Base-by-base conservation (phyloP, 2,329 filamentous ascomycete genomes). In the Hymenoscyphus infarciens region DNA sequence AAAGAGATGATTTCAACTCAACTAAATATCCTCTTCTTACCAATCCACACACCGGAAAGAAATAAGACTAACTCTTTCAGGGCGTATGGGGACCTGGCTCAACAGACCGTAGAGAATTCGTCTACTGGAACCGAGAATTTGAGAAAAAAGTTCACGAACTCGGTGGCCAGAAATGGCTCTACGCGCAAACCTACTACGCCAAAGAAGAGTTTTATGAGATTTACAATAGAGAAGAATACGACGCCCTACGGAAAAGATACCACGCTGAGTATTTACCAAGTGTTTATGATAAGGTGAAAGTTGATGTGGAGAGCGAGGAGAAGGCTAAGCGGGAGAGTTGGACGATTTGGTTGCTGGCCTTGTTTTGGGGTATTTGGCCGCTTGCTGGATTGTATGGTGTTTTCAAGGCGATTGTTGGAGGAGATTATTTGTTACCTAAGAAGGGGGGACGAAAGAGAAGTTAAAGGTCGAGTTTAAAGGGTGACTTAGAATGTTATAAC, bases 111-210 rank as follows among this genome's bases (percentile, higher is more conserved):
- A 74, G 76, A 0, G 80, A 80, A 13, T 94, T 93, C 71, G 80
- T 92, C 2, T 73, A 77, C 33, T 83, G 84, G 71, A 96, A 96
- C 75, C 83, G 88, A 22, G 80, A 80, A 29, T 81, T 96, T 27
- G 91, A 96, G 77, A 77, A 80, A 35, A 88, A 88, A 72, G 83
- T 92, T 6, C 79, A 79, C 54, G 80, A 85, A 66, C 81, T 95
- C 1, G 87, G 87, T 59, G 91, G 91, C 2, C 84, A 88, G 77
- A 96, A 96, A 78, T 95, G 90, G 87, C 79, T 96, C 15, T 96
- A 96, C 75, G 91, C 91, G 2, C 89, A 93, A 70, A 87, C 90
- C 0, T 96, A 92, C 77, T 95, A 95, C 74, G 83, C 84, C 10
- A 83, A 89, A 16, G 77, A 83, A 0, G 85, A 90, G 70, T 91